These are phyloP conservation scores for Trichocomaceae sp. DNA, from an alignment of 2,329 filamentous ascomycete genomes.

Conservation along the genomic window DNA sequence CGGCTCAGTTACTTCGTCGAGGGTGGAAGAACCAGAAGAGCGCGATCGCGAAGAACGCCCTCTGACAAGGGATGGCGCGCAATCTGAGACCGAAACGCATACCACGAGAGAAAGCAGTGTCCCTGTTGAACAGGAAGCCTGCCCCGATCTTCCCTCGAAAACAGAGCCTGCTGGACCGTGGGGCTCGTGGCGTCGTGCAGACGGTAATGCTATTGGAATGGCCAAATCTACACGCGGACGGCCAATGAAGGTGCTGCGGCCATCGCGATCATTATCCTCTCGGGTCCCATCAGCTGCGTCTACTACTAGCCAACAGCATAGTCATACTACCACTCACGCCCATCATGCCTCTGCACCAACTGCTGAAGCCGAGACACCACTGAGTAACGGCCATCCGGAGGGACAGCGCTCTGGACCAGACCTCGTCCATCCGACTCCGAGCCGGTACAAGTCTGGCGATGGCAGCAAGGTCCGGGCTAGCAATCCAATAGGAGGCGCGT, in stretches of 20 bases:
- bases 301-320: background rate
- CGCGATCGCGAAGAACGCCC: constrained; percentile 20
- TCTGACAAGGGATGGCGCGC: constrained; percentile 8
- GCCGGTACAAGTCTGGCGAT: constrained; percentile 20
- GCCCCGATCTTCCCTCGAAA: constrained; percentile 19
- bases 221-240: constrained; percentile 56
- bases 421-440: constrained; percentile 15
- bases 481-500: constrained; percentile 87
- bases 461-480: constrained; percentile 50
- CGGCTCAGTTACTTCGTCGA: constrained; percentile 17
- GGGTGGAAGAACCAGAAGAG: constrained; percentile 9
- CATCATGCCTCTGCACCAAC: constrained; percentile 2
- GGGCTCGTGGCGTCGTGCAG: constrained; percentile 60
- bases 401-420: constrained; percentile 3
- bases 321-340: constrained; percentile 11
- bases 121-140: constrained; percentile 2
- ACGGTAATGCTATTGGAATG: constrained; percentile 38
- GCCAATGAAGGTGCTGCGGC: constrained; percentile 86
- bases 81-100: constrained; percentile 14
- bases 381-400: constrained; percentile 7
- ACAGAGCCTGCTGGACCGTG: constrained; percentile 53
- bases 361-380: constrained; percentile 1
- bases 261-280: constrained; percentile 54
- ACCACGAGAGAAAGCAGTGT: constrained; percentile 18
- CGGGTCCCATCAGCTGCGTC: constrained; percentile 11